Base-by-base conservation (phyloP, 2,329 filamentous ascomycete species). In the Fusarium sp. region DNA sequence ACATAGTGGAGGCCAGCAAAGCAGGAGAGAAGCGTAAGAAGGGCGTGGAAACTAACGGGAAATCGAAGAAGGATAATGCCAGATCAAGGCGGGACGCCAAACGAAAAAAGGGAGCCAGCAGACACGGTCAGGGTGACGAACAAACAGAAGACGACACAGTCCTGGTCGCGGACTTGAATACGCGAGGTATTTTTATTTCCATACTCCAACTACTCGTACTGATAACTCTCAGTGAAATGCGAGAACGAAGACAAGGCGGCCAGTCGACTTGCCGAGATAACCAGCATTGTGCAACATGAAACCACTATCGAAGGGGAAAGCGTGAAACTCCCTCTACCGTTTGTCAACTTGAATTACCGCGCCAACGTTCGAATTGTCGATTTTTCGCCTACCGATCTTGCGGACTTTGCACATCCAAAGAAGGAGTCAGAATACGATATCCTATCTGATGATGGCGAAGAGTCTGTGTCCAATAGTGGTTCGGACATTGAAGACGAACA, bases 291-390 rank as follows among this genome's bases (percentile, higher is more conserved):
- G 2, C 69, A 72, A 9, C 77, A 87, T 67, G 76, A 83, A 46
- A 84, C 84, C 19, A 79, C 79, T 30, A 79, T 85, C 3, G 79
- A 84, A 10, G 80, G 75, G 18, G 58, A 81, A 46, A 56, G 74
- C 18, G 72, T 80, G 4, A 75, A 70, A 6, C 41, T 87, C 2
- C 69, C 71, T n/a, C 72, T 94, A 0, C 93, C 94, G 0, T 97
- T 97, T 74, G 84, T 89, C 59, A 93, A 94, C 74, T 81, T 86
- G 59, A 91, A 89, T 43, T 94, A 94, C 76, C 88, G 89, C 48
- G 83, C 88, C 23, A 84, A 86, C 34, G 90, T 93, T 37, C 90
- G 93, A n/a, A 90, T 97, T 3, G 86, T 97, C 37, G 93, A 97
- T 79, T 98, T 92, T 77, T 88, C 86, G 61, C 95, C 95, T 1